phyloP scores from a whole-genome alignment of 768 basidiomycete species.

The Epithele typhae region DNA sequence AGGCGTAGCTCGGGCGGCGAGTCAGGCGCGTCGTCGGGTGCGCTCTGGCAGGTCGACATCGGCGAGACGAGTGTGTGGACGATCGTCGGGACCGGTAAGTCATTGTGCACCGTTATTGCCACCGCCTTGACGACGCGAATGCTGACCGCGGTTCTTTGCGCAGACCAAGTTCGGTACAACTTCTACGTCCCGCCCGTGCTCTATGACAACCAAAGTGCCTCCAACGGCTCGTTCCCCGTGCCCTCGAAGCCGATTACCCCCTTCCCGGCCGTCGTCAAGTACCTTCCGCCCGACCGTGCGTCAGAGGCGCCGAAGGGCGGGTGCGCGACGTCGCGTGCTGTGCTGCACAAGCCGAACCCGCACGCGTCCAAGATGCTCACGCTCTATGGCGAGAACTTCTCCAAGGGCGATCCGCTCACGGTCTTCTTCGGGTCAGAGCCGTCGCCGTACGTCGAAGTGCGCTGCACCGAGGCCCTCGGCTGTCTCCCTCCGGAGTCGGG shows the following conservation, averaged over 20 bases:
- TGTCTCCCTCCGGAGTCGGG: conserved; percentile 74
- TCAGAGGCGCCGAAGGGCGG: conserved; percentile 76
- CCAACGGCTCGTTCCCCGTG: conserved; percentile 65
- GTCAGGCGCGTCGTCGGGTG: conserved; percentile 67
- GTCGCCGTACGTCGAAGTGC: conserved; percentile 82
- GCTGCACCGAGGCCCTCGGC: conserved; percentile 81
- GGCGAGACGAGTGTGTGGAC: conserved; percentile 95
- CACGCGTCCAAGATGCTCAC: conserved; percentile 79
- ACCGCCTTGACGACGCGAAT: background rate
- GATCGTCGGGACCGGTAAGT: conserved; percentile 83
- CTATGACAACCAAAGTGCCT: conserved; percentile 75
- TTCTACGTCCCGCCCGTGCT: conserved; percentile 87
- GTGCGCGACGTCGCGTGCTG: conserved; percentile 59
- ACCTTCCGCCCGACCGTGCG: conserved; percentile 85
- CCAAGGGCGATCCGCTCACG: conserved; percentile 72
- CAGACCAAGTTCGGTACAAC: conserved; percentile 90
- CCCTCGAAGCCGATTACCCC: conserved; percentile 82
- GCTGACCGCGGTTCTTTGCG: conserved; percentile 9
- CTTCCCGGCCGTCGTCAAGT: conserved; percentile 85
- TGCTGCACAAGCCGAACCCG: conserved; percentile 73
- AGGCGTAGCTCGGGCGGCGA: conserved; percentile 67
- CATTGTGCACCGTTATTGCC: conserved; percentile 3
- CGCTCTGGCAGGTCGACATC: conserved; percentile 86
- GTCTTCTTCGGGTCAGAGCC: conserved; percentile 88
- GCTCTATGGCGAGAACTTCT: conserved; percentile 86